Percentiles rank a stretch among this genome's conserved stretches.
Evolutionary conservation across 2,329 filamentous ascomycete genomes (phyloP).

Genomic region (Alternaria rosae): DNA sequence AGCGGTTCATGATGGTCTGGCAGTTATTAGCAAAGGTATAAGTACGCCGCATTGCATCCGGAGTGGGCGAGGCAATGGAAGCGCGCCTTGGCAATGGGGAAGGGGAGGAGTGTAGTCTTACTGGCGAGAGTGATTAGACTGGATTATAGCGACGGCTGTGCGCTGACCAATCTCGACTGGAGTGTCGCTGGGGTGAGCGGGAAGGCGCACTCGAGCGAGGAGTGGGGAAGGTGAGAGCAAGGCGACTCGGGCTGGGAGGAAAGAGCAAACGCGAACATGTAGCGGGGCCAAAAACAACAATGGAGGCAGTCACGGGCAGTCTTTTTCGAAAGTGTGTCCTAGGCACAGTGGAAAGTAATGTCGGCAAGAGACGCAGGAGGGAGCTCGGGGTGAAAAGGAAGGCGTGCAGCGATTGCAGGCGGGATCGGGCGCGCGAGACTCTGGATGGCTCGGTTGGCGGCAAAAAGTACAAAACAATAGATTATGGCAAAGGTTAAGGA

Average conservation of each 20-base stretch:
- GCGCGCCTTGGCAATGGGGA: neutral
- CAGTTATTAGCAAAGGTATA: slow-evolving; percentile 24
- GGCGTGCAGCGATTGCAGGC: slow-evolving; percentile 6
- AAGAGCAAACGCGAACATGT: slow-evolving; percentile 36
- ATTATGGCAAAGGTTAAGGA: slow-evolving; percentile 30
- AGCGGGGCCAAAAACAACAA: slow-evolving; percentile 23
- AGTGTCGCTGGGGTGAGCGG: neutral
- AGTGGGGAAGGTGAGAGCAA: slow-evolving; percentile 8
- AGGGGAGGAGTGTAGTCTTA: slow-evolving; percentile 19
- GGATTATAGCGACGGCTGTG: slow-evolving; percentile 1
- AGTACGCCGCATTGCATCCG: slow-evolving; percentile 3
- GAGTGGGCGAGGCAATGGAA: slow-evolving; percentile 3
- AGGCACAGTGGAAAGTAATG: slow-evolving; percentile 4
- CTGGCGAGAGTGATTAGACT: slow-evolving; percentile 11
- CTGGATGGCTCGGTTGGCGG: slow-evolving; percentile 21
- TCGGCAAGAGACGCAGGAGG: neutral
- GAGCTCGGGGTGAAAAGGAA: slow-evolving; percentile 1
- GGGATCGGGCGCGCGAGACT: slow-evolving; percentile 5
- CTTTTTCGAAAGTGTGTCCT: neutral
- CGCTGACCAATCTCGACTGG: slow-evolving; percentile 2
- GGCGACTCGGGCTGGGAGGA: slow-evolving; percentile 16
- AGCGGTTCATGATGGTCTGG: slow-evolving; percentile 72
- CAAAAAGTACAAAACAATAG: slow-evolving; percentile 28
- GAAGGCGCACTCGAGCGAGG: slow-evolving; percentile 15
- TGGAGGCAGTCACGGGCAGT: neutral